phyloP scores from a whole-genome alignment of 139 green algal genomes.

The Chlorella sp. region DNA sequence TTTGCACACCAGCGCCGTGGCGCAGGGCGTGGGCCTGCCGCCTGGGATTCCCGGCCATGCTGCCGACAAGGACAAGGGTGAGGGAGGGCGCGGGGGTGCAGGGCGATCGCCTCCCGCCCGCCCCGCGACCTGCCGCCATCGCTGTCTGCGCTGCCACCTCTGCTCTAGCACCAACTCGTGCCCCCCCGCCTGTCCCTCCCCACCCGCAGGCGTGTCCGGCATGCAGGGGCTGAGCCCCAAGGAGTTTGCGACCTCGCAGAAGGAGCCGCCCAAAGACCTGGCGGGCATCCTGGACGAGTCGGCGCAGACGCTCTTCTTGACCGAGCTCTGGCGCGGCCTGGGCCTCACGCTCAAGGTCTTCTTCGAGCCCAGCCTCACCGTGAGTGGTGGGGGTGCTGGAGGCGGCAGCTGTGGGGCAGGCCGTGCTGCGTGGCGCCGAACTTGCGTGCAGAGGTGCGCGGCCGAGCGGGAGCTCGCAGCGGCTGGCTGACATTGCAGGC shows the following conservation, averaged over 20 bases:
- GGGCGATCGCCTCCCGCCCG: too few species aligned
- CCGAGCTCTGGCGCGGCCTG: constrained; percentile 92
- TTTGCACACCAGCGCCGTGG: constrained; percentile 30
- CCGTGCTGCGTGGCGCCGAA: too few species aligned
- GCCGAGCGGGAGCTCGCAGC: background rate
- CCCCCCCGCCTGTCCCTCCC: background rate
- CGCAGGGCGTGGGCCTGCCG: constrained; percentile 15
- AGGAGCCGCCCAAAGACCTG: constrained; percentile 45
- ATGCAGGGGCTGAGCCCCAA: constrained; percentile 21
- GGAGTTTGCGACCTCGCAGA: constrained; percentile 37
- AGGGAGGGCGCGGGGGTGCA: too few species aligned
- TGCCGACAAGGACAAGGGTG: constrained; percentile 4
- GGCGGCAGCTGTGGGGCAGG: background rate
- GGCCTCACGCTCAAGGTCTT: constrained; percentile 93
- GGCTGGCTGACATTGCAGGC: background rate
- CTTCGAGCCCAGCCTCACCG: constrained; percentile 96
- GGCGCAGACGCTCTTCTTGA: constrained; percentile 96
- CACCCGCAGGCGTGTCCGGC: background rate
- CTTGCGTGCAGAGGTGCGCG: background rate
- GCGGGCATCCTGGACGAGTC: constrained; percentile 87
- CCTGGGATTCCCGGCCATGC: too few species aligned
- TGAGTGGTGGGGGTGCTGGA: constrained; percentile 35
- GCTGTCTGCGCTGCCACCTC: too few species aligned
- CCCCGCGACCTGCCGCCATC: too few species aligned
- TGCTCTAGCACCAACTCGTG: too few species aligned